Conservation (phyloP, 352 stramenopile species). For the Discostella stelligera region DNA sequence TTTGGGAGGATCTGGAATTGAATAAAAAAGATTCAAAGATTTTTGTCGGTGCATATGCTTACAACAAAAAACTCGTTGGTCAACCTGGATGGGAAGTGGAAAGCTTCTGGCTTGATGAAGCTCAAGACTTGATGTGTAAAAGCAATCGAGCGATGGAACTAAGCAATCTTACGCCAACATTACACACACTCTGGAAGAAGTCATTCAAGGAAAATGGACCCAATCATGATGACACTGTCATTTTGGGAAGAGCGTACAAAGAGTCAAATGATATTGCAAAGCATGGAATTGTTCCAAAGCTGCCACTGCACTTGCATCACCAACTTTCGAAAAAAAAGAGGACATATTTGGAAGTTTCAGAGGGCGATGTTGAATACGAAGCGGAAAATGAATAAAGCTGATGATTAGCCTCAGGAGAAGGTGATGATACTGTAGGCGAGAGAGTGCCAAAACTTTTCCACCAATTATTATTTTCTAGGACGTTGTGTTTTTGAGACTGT, state of each 20-base stretch:
- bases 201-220: not conserved
- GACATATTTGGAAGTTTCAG: not conserved
- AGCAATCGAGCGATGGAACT: constrained; percentile 14
- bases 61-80: constrained; percentile 16
- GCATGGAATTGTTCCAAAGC: constrained; percentile 22
- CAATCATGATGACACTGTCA: constrained; percentile 22
- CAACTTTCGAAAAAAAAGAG: not conserved
- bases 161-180: constrained; percentile 3
- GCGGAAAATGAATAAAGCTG: not conserved
- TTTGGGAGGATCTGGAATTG: constrained; percentile 6
- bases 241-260: constrained; percentile 36
- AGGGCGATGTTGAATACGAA: not conserved
- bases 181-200: constrained; percentile 15
- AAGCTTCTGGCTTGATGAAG: constrained; percentile 27
- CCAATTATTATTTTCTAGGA: too few species aligned
- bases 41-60: constrained; percentile 18
- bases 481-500: too few species aligned
- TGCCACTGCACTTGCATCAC: constrained; percentile 16
- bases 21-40: constrained; percentile 15
- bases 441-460: too few species aligned
- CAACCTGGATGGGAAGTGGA: constrained; percentile 8
- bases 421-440: too few species aligned
- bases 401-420: too few species aligned
- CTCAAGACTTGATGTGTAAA: constrained; percentile 23
- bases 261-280: constrained; percentile 39